phyloP scores from a whole-genome alignment of 78 protist genomes.

The Mastigamoeba balamuthi region DNA sequence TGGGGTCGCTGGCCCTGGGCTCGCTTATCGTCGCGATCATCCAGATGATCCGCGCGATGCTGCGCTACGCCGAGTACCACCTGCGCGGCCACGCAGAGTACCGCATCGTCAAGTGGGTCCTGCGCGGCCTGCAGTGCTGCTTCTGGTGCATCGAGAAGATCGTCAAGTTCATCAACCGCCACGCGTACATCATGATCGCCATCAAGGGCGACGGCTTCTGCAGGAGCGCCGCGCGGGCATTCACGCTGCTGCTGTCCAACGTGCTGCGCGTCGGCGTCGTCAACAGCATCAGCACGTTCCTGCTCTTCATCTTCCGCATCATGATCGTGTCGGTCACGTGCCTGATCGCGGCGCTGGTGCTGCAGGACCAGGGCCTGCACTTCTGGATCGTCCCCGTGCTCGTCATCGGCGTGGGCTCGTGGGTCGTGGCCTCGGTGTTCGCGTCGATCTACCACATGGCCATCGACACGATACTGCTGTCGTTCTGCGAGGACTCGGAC shows the following conservation, averaged over 20 bases:
- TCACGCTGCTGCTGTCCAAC: slow-evolving; percentile 48
- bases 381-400: background rate
- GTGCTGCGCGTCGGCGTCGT: slow-evolving; percentile 59
- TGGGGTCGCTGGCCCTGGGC: slow-evolving; percentile 76
- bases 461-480: slow-evolving; percentile 61
- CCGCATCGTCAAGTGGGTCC: slow-evolving; percentile 10
- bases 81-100: slow-evolving; percentile 10
- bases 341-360: slow-evolving; percentile 7
- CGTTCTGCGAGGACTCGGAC: slow-evolving; percentile 57
- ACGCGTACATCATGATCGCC: slow-evolving; percentile 77
- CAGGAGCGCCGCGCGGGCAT: slow-evolving; percentile 50
- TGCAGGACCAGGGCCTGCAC: background rate
- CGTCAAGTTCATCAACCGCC: slow-evolving; percentile 65
- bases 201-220: slow-evolving; percentile 65
- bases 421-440: slow-evolving; percentile 34
- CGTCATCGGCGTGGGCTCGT: slow-evolving; percentile 45
- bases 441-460: slow-evolving; percentile 58
- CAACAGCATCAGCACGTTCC: slow-evolving; percentile 20
- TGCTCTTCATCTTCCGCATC: slow-evolving; percentile 42
- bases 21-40: slow-evolving; percentile 65
- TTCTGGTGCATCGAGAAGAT: slow-evolving; percentile 67
- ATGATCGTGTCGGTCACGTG: slow-evolving; percentile 13
- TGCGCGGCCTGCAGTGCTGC: slow-evolving; percentile 55
- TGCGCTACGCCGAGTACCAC: slow-evolving; percentile 29
- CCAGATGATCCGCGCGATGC: slow-evolving; percentile 57